These are phyloP conservation scores for Cicer yamashitae DNA, from an alignment of 306 rosid genomes.

Conservation along the genomic window DNA sequence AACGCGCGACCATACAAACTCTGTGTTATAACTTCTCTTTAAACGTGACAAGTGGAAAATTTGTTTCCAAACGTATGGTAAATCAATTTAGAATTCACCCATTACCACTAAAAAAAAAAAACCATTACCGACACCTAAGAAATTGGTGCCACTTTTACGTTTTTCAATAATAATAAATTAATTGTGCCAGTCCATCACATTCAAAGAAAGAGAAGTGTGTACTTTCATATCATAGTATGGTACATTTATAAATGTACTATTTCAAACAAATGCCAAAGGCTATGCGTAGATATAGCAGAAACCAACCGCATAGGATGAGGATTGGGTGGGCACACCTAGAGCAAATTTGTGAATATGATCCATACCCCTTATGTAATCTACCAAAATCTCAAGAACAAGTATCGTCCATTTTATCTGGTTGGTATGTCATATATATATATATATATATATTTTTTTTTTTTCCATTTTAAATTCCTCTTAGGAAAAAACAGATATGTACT, in stretches of 20 bases:
- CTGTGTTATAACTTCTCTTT: too few species aligned
- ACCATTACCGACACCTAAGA: too few species aligned
- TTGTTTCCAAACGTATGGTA: too few species aligned
- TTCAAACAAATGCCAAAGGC: not conserved
- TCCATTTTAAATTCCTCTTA: slow-evolving; percentile 21
- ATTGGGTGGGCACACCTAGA: slow-evolving; percentile 36
- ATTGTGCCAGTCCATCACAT: not conserved
- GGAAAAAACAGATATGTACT: slow-evolving; percentile 45
- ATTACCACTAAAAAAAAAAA: too few species aligned
- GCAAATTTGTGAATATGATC: not conserved
- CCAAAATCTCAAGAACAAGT: slow-evolving; percentile 38
- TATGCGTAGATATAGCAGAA: slow-evolving; percentile 13
- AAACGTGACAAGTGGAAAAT: too few species aligned
- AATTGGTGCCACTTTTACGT: too few species aligned
- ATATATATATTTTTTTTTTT: slow-evolving; percentile 12
- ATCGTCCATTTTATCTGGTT: slow-evolving; percentile 47
- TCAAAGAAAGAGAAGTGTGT: not conserved
- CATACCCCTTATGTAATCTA: not conserved
- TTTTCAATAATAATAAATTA: too few species aligned
- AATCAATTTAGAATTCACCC: too few species aligned
- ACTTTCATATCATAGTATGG: not conserved
- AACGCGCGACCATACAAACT: too few species aligned
- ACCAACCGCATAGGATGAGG: not conserved
- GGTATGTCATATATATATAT: not conserved
- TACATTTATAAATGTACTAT: not conserved